Base-by-base conservation (phyloP, 2,329 filamentous ascomycete species). In the Talaromyces atroroseus region DNA sequence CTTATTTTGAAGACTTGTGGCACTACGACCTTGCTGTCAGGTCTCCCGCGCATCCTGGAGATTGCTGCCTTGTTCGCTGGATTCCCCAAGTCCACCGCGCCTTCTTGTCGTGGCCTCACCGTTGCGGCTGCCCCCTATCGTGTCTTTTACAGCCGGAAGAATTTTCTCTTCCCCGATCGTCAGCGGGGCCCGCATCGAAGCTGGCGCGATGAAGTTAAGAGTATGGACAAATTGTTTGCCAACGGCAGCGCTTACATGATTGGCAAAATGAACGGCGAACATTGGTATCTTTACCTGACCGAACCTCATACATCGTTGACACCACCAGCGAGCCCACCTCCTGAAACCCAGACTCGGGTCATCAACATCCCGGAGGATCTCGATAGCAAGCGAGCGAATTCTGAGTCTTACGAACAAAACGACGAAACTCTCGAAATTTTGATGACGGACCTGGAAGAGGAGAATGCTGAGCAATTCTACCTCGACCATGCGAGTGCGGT, bases 201-300 rank as follows among this genome's bases (percentile, higher is more conserved):
- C 84, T 99, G 94, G 94, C 88, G 91, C 64, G 88, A 96, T 70
- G 94, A 99, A 72, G 92, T 97, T 68, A 88, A 87, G 66, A 95
- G 87, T 66, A 81, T 99, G 61, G 94, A 99, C 75, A 87, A 89
- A 70, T 89, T 92, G 74, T 96, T 99, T 71, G 80, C 88, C 60
- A 87, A 89, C 56, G 94, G 94, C 55, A 97, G 92, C 73, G 94
- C 94, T 51, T 99, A 99, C 74, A 96, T 97, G 92, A 95, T 99
- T 63, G 94, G 94, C 68, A 97, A 96, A 78, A 97, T 97, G 92
- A 99, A 99, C 65, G 92, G 94, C 58, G 94, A 99, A 73, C 94
- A 99, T 67, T 99, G 94, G 94, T 97, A 97, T 71, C 79, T 99
- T 56, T 99, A 99, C 77, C 86, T 97, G 66, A 97, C 94, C 12